Base-by-base conservation (phyloP, 257 asterid genomes). In the Plantago major region DNA sequence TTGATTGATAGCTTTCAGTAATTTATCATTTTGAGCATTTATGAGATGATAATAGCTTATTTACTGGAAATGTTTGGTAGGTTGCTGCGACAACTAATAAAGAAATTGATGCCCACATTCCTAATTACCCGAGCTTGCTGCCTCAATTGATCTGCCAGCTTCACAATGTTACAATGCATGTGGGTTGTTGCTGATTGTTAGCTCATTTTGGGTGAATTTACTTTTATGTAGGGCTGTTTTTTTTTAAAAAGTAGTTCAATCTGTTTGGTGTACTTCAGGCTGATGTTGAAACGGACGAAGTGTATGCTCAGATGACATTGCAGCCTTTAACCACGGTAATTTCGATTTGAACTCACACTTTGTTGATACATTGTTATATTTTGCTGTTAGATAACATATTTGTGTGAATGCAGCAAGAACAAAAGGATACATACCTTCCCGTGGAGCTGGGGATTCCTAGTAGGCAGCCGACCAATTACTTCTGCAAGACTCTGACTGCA, bases 161-260 rank as follows among this genome's bases (percentile, higher is more conserved):
- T 82, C 98, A 91, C 83, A 88, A 88, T 79, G 88, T 88, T 14
- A 88, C 98, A 67, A 91, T 86, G 98, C 98, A 91, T 81, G 98
- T 88, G 82, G 60, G 98, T 85, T 69, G 77, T 64, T 47, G 62
- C 48, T 66, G 28, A 42, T 45, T 64, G 47, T 60, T 66, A 43
- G n/a, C 38, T 15, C 11, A 22, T 42, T 45, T 49, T 37, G 45
- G 46, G 46, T 62, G 55, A 43, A 60, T 67, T 63, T 40, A 33
- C 11, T 61, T 65, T 47, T 65, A 62, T 42, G 38, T 63, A 42
- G 62, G 14, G 38, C 52, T 33, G 18, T 45, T 11, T 52, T 49
- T 52, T 49, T 12, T 42, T 18, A 3, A 51, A 37, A 42, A 19
- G 33, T 40, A 10, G 13, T 38, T 56, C 48, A 51, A 49, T 65